These are phyloP conservation scores for Colletotrichum gloeosporioides DNA, from an alignment of 2,329 filamentous ascomycete species.

Conservation along the genomic window DNA sequence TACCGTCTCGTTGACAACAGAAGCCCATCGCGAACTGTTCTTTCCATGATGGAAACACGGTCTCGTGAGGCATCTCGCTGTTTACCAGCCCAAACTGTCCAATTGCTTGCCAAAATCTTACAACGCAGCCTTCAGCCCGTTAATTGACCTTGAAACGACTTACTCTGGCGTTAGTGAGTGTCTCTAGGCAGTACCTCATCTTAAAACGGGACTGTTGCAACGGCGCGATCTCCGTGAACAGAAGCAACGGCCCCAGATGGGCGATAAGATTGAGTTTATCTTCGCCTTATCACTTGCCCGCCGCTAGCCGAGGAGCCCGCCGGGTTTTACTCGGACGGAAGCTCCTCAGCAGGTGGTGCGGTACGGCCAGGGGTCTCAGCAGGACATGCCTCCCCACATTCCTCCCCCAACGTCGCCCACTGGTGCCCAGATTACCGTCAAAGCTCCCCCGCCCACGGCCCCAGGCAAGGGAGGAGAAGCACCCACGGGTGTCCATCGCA, in stretches of 20 bases:
- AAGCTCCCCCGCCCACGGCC: constrained; percentile 18
- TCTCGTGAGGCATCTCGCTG: background rate
- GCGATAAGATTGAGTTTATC: background rate
- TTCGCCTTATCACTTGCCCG: constrained; percentile 8
- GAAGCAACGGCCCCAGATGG: background rate
- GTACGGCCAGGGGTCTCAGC: background rate
- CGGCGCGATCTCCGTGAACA: background rate
- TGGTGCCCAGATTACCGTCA: background rate
- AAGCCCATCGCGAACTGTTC: background rate
- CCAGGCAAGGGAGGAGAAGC: constrained; percentile 2
- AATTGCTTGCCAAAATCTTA: background rate
- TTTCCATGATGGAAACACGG: background rate
- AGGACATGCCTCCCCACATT: constrained; percentile 14
- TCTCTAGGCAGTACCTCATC: background rate
- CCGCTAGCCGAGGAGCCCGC: constrained; percentile 8
- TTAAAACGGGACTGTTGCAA: background rate
- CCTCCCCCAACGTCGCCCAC: background rate
- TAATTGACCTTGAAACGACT: background rate
- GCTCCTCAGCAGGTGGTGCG: background rate
- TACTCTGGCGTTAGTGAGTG: background rate
- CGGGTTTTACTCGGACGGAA: background rate
- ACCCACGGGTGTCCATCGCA: background rate
- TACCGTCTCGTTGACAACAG: background rate
- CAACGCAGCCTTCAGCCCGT: background rate
- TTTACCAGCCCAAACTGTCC: background rate